phyloP scores from a whole-genome alignment of 352 stramenopile genomes.

The Lagenidium sp. region DNA sequence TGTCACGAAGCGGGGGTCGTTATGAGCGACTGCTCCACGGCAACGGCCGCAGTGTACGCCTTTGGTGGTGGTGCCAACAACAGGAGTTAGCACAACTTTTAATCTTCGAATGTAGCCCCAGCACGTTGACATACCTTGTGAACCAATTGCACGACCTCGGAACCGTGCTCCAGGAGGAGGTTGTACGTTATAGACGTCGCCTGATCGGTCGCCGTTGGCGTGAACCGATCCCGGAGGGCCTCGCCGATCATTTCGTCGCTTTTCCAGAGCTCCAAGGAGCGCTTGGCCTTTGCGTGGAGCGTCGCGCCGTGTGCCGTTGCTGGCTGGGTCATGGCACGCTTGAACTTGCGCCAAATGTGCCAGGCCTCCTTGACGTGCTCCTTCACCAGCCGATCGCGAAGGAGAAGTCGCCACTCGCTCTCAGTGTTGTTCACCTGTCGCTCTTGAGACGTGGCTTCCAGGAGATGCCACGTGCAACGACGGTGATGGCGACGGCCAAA shows the following conservation, averaged over 20 bases:
- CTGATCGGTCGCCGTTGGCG: constrained; percentile 1
- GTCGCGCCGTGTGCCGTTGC: background rate
- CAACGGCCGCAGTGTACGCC: constrained; percentile 18
- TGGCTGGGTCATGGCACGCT: constrained; percentile 9
- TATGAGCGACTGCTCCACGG: constrained; percentile 10
- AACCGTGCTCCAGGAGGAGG: constrained; percentile 27
- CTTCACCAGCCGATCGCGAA: constrained; percentile 36
- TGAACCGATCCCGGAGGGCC: constrained; percentile 29
- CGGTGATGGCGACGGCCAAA: constrained; percentile 52
- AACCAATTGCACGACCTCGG: constrained; percentile 36
- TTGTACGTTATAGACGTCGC: constrained; percentile 31
- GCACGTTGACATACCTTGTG: constrained; percentile 20
- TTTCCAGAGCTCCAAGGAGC: constrained; percentile 45
- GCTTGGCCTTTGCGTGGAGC: constrained; percentile 35
- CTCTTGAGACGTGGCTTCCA: constrained; percentile 1
- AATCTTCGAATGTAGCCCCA: background rate
- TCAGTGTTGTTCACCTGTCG: background rate
- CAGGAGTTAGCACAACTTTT: constrained; percentile 8
- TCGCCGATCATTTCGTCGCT: constrained; percentile 54
- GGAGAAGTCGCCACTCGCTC: too few species aligned
- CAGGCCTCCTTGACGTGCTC: constrained; percentile 64
- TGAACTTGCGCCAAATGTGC: constrained; percentile 66
- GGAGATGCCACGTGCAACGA: constrained; percentile 49
- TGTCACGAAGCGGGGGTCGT: background rate
- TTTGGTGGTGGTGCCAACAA: background rate